A percentile compares a stretch with the other conserved stretches of the same genome.
Conservation (phyloP, 2,329 filamentous ascomycete genomes). For the Domatiomyces catenatus region DNA sequence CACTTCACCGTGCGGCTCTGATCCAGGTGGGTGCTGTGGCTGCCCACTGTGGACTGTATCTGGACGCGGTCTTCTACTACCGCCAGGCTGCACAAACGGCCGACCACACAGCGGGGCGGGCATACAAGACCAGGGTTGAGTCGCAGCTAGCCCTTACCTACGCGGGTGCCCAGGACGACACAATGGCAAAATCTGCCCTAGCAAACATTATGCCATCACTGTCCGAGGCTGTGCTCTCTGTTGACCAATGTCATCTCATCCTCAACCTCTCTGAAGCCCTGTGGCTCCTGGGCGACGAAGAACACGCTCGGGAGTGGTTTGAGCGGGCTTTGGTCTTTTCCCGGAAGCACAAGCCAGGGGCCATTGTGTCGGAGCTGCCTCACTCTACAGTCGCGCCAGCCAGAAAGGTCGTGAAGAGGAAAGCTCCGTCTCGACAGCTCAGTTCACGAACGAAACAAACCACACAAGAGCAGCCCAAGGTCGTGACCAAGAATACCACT, state of each 20-base stretch:
- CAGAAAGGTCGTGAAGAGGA: neutral
- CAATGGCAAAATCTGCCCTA: neutral
- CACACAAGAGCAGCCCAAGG: neutral
- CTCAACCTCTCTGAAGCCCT: neutral
- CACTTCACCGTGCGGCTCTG: conserved; percentile 55
- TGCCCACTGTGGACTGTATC: conserved; percentile 68
- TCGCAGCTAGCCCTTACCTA: conserved; percentile 8
- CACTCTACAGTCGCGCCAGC: neutral
- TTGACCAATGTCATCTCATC: neutral
- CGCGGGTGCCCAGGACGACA: conserved; percentile 5
- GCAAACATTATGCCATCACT: conserved; percentile 22
- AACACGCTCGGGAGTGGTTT: neutral
- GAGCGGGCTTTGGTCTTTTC: neutral
- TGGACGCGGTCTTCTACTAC: conserved; percentile 76
- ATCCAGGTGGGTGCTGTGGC: conserved; percentile 63
- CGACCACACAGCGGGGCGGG: conserved; percentile 19
- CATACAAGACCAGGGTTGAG: neutral
- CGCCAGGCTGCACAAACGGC: conserved; percentile 71
- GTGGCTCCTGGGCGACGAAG: neutral
- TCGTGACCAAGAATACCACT: neutral
- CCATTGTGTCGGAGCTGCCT: neutral
- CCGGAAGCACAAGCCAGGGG: neutral
- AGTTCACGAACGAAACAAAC: neutral
- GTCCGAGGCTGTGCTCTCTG: conserved; percentile 20
- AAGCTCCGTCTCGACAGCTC: neutral